phyloP scores from a whole-genome alignment of 495 filamentous ascomycete genomes.

The Podospora conica region DNA sequence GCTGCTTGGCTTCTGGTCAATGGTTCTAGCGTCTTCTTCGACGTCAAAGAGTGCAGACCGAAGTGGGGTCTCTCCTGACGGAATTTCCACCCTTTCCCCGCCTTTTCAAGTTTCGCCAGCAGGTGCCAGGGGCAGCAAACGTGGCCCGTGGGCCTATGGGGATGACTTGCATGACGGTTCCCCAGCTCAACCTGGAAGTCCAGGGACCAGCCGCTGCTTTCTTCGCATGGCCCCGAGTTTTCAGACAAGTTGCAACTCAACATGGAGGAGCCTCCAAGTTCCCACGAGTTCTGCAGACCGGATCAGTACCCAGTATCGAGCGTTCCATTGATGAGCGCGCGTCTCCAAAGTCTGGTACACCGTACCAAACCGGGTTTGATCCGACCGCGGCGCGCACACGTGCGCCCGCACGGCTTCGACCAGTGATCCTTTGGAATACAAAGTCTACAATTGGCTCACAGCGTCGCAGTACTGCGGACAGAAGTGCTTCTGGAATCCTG shows the following conservation, averaged over 20 bases:
- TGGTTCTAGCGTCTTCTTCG: not conserved
- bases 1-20: not conserved
- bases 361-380: constrained; percentile 11
- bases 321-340: not conserved
- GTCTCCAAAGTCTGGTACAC: too few relatives aligned
- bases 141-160: not conserved
- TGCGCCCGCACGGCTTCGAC: not conserved
- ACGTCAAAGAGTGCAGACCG: not conserved
- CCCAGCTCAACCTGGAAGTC: not conserved
- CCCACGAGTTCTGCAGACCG: too few relatives aligned
- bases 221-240: too few relatives aligned
- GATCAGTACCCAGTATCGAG: too few relatives aligned
- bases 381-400: not conserved
- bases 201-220: not conserved
- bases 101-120: not conserved
- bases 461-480: not conserved
- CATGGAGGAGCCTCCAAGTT: too few relatives aligned
- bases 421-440: not conserved
- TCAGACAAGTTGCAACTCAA: too few relatives aligned
- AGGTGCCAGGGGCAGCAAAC: not conserved
- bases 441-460: not conserved
- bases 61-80: not conserved
- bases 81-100: not conserved
- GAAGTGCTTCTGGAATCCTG: not conserved
- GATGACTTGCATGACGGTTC: not conserved